Percentiles rank a stretch among this genome's conserved stretches.
Conservation (phyloP, 208 protist genomes). For the Phytomonas sp. region DNA sequence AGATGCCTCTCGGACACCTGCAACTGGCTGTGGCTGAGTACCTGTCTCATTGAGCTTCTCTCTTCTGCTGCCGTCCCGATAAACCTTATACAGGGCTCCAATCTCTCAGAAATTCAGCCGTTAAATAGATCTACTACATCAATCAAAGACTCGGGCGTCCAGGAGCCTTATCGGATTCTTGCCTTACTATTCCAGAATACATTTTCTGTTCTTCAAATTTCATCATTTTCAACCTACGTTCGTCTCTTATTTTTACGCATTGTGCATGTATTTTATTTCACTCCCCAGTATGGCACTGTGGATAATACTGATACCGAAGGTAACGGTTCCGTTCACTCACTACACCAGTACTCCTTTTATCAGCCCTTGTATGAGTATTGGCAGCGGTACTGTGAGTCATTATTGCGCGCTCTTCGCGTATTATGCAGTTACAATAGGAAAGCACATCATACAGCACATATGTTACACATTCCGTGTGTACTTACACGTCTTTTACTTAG, state of each 20-base stretch:
- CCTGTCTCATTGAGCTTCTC: not conserved
- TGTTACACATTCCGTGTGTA: constrained; percentile 22
- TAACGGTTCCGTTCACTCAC: not conserved
- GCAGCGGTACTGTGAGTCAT: constrained; percentile 32
- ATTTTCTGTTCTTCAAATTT: constrained; percentile 24
- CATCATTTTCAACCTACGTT: constrained; percentile 45
- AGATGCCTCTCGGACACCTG: not conserved
- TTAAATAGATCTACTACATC: not conserved
- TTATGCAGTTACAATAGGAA: constrained; percentile 41
- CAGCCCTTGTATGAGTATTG: constrained; percentile 24
- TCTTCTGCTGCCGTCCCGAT: constrained; percentile 4
- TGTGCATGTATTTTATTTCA: constrained; percentile 40
- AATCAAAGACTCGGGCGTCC: not conserved
- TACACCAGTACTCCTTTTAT: constrained; percentile 9
- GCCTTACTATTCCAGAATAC: not conserved
- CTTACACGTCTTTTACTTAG: not conserved
- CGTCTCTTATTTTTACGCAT: constrained; percentile 53
- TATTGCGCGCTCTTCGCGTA: constrained; percentile 42
- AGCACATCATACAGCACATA: constrained; percentile 43
- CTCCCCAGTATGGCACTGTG: constrained; percentile 2
- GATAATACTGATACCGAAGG: constrained; percentile 10
- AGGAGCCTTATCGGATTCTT: not conserved
- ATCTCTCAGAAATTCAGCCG: not conserved
- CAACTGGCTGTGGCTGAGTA: constrained; percentile 1
- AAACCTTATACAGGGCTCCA: not conserved